phyloP scores from a whole-genome alignment of 2,329 filamentous ascomycete species.

The Alternaria angustiovoidea region DNA sequence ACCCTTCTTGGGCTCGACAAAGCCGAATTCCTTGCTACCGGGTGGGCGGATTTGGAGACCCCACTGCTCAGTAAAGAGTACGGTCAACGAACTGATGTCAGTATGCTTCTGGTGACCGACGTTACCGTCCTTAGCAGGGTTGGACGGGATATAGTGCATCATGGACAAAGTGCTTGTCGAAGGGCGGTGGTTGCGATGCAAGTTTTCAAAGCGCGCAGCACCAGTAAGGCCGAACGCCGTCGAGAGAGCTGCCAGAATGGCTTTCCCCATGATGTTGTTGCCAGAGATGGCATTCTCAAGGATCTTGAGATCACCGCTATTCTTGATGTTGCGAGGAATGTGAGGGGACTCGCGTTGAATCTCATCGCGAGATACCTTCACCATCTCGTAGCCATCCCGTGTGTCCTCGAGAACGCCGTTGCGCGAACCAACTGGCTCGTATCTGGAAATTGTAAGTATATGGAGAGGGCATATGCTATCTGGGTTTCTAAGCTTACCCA shows the following conservation, averaged over 20 bases:
- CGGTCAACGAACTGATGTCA: constrained; percentile 42
- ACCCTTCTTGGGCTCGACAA: constrained; percentile 60
- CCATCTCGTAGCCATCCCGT: constrained; percentile 46
- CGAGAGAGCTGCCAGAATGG: constrained; percentile 59
- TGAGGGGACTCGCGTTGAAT: constrained; percentile 38
- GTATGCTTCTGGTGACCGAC: constrained; percentile 46
- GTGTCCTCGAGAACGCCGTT: constrained; percentile 41
- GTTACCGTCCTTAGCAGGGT: constrained; percentile 29
- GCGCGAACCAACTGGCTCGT: constrained; percentile 40
- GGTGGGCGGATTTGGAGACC: constrained; percentile 66
- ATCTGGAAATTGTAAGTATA: constrained; percentile 1
- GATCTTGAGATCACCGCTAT: constrained; percentile 33
- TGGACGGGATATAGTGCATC: constrained; percentile 46
- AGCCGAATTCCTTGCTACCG: constrained; percentile 51
- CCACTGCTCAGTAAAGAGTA: constrained; percentile 63
- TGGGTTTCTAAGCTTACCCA: constrained; percentile 51
- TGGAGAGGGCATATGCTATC: background rate
- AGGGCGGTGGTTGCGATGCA: constrained; percentile 43
- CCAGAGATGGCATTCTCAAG: constrained; percentile 41
- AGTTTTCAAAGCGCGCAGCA: constrained; percentile 39
- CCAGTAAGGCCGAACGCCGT: constrained; percentile 38
- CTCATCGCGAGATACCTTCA: constrained; percentile 45
- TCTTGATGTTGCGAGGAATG: constrained; percentile 39
- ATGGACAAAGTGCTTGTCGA: constrained; percentile 43
- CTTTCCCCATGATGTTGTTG: constrained; percentile 42